Conservation (phyloP, 2,329 filamentous ascomycete species). For the Ciborinia camelliae region DNA sequence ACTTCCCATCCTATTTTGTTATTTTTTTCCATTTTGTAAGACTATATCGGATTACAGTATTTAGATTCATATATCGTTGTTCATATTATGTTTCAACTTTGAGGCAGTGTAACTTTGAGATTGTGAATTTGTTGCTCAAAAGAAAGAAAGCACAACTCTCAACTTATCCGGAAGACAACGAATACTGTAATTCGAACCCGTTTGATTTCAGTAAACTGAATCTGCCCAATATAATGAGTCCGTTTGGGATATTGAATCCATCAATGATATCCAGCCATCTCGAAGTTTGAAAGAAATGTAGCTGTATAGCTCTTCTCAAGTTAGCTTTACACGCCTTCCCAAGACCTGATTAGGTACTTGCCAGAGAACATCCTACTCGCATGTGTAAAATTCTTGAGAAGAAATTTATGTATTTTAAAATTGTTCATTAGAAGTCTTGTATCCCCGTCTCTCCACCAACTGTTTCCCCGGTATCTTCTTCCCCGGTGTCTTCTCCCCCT, state of each 20-base stretch:
- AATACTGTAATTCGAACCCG: neutral
- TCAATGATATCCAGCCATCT: neutral
- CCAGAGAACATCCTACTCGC: neutral
- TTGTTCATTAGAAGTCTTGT: constrained; percentile 35
- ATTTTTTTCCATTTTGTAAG: no score
- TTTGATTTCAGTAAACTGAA: neutral
- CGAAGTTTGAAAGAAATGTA: neutral
- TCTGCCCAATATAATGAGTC: neutral
- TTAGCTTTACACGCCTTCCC: neutral
- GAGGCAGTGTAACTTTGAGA: neutral
- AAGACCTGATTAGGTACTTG: neutral
- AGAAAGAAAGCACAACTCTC: neutral
- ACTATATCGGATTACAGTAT: neutral
- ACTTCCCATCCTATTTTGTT: no score
- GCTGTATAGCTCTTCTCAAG: neutral
- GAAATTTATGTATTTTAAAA: neutral
- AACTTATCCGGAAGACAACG: neutral
- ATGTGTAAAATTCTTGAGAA: neutral
- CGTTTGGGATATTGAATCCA: neutral
- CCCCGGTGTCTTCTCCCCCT: constrained; percentile 24
- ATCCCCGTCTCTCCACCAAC: constrained; percentile 37
- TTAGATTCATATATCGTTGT: neutral
- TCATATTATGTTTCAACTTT: neutral
- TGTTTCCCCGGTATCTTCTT: constrained; percentile 23
- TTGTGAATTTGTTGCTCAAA: neutral